These are phyloP conservation scores for Cladophialophora chaetospira DNA, from an alignment of 2,329 filamentous ascomycete genomes.

Conservation along the genomic window DNA sequence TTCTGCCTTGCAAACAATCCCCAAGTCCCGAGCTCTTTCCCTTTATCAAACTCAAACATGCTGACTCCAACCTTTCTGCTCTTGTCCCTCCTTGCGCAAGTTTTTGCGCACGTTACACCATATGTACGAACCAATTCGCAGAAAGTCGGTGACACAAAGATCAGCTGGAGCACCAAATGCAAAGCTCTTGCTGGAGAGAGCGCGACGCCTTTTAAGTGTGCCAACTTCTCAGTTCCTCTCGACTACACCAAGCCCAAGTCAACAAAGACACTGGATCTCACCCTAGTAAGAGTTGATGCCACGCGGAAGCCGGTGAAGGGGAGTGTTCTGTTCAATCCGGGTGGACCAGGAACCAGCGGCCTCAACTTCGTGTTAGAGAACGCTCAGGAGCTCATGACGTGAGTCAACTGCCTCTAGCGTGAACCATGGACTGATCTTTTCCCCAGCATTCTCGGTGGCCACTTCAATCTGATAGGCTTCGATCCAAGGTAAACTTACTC, in stretches of 20 bases:
- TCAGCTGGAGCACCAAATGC: background rate
- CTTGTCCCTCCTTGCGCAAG: too few relatives aligned
- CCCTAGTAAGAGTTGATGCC: constrained; percentile 36
- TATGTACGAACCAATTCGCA: too few relatives aligned
- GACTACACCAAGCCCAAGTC: background rate
- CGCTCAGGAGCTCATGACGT: background rate
- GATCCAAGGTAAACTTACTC: background rate
- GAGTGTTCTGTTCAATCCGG: constrained; percentile 40
- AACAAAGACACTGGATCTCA: constrained; percentile 32
- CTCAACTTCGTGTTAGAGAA: background rate
- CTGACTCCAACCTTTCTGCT: too few relatives aligned
- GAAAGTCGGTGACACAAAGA: background rate
- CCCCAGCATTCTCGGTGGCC: background rate
- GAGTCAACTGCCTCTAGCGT: background rate
- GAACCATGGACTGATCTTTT: background rate
- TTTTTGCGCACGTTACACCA: too few relatives aligned
- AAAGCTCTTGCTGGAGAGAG: background rate
- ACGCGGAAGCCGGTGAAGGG: constrained; percentile 36
- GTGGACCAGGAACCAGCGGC: constrained; percentile 36
- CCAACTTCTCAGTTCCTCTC: background rate
- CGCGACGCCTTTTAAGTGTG: background rate
- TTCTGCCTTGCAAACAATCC: too few relatives aligned
- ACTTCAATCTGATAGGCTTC: background rate
- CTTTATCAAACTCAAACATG: too few relatives aligned
- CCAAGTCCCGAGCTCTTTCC: too few relatives aligned